phyloP scores from a whole-genome alignment of 2,329 filamentous ascomycete species.

The Lasiodiplodia theobromae region DNA sequence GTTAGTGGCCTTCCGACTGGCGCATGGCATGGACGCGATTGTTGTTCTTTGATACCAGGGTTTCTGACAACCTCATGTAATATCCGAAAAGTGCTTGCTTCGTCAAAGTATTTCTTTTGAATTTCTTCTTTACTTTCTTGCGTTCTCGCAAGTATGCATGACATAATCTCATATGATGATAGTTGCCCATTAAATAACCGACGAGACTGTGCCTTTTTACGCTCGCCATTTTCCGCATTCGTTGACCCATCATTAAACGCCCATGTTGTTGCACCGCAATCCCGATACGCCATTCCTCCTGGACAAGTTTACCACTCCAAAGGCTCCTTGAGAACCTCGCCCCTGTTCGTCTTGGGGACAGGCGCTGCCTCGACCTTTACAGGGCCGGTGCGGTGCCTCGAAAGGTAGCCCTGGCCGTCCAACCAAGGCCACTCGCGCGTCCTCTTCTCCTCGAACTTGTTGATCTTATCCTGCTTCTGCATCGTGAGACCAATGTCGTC shows the following conservation, averaged over 20 bases:
- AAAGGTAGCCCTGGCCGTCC: constrained; percentile 83
- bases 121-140: not conserved
- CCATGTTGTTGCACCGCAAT: not conserved
- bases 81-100: not conserved
- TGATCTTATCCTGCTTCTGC: constrained; percentile 89
- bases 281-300: not conserved
- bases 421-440: constrained; percentile 86
- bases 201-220: constrained; percentile 10
- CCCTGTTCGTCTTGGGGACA: constrained; percentile 87
- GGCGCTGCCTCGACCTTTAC: constrained; percentile 71
- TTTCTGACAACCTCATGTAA: not conserved
- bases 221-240: constrained; percentile 16
- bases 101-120: not conserved
- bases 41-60: not conserved
- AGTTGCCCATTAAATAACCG: not conserved
- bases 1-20: not conserved
- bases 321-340: constrained; percentile 82
- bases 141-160: not conserved
- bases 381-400: constrained; percentile 60
- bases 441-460: constrained; percentile 79
- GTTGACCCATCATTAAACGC: constrained; percentile 20
- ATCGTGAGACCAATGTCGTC: constrained; percentile 96
- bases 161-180: not conserved
- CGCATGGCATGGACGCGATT: not conserved
- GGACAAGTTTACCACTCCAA: constrained; percentile 74